These are phyloP conservation scores for Maudiozyma saulgeensis DNA, from an alignment of 805 yeast species.

Conservation along the genomic window DNA sequence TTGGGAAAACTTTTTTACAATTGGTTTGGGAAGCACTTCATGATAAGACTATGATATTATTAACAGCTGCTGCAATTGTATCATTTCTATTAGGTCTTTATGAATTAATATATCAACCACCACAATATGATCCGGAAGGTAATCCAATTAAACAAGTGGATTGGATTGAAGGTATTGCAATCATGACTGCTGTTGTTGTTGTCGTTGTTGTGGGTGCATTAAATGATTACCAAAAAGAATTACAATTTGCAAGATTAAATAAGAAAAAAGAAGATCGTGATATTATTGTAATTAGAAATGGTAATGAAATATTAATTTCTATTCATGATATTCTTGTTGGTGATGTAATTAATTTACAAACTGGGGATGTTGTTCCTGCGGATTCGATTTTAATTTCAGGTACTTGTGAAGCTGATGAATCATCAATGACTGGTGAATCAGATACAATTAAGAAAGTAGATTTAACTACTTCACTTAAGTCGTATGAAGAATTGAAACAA, in stretches of 20 bases:
- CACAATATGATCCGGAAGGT: constrained; percentile 72
- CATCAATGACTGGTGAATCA: constrained; percentile 90
- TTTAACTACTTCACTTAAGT: constrained; percentile 34
- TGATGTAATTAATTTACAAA: constrained; percentile 70
- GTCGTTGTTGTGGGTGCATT: constrained; percentile 90
- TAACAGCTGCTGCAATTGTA: constrained; percentile 78
- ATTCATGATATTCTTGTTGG: constrained; percentile 78
- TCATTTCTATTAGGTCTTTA: constrained; percentile 87
- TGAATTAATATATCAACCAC: constrained; percentile 80
- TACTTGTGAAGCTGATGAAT: constrained; percentile 80
- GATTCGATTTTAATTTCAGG: constrained; percentile 74
- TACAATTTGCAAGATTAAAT: constrained; percentile 82
- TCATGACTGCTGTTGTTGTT: constrained; percentile 79
- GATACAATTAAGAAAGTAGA: constrained; percentile 65
- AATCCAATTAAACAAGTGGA: constrained; percentile 72
- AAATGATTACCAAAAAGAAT: constrained; percentile 94
- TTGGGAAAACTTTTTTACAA: constrained; percentile 55
- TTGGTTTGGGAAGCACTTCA: constrained; percentile 78
- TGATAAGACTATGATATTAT: constrained; percentile 79
- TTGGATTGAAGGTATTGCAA: constrained; percentile 99
- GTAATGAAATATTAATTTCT: constrained; percentile 56
- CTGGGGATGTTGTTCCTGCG: constrained; percentile 91
- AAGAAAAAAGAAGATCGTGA: constrained; percentile 80
- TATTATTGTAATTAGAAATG: constrained; percentile 66
- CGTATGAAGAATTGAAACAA: constrained; percentile 18